phyloP scores from a whole-genome alignment of 2,329 filamentous ascomycete species.

The Dactylellina leptospora region DNA sequence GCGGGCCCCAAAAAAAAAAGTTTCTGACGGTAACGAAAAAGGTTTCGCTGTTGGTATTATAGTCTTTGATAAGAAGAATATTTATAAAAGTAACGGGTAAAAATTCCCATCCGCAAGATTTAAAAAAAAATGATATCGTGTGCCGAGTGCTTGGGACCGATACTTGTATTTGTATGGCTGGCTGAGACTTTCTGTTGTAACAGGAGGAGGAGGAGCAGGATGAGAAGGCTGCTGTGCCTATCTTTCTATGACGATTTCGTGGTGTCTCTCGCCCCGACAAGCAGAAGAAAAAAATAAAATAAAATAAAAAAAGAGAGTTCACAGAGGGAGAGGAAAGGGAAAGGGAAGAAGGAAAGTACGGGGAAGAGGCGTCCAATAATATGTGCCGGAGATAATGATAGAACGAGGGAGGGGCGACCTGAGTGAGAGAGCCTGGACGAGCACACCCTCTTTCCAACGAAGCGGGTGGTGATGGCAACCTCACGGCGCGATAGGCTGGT shows the following conservation, averaged over 20 bases:
- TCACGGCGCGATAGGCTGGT: conserved; percentile 42
- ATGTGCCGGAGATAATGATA: conserved; percentile 43
- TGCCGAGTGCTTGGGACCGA: conserved; percentile 18
- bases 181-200: background rate
- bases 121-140: too few species aligned
- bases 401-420: conserved; percentile 2
- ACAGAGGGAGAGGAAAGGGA: background rate
- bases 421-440: background rate
- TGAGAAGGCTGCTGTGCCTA: background rate
- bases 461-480: conserved; percentile 42
- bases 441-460: conserved; percentile 1
- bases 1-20: too few species aligned
- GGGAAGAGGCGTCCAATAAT: conserved; percentile 51
- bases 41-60: too few species aligned
- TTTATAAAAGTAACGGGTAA: too few species aligned
- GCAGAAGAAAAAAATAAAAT: too few species aligned
- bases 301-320: background rate
- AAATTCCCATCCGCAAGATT: too few species aligned
- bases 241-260: background rate
- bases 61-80: too few species aligned
- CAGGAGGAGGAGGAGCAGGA: background rate
- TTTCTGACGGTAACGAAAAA: too few species aligned
- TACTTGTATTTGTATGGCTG: conserved; percentile 47
- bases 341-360: conserved; percentile 12
- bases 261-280: background rate